Conservation (phyloP, 2,329 filamentous ascomycete species). For the Dactylellina parvicollis region DNA sequence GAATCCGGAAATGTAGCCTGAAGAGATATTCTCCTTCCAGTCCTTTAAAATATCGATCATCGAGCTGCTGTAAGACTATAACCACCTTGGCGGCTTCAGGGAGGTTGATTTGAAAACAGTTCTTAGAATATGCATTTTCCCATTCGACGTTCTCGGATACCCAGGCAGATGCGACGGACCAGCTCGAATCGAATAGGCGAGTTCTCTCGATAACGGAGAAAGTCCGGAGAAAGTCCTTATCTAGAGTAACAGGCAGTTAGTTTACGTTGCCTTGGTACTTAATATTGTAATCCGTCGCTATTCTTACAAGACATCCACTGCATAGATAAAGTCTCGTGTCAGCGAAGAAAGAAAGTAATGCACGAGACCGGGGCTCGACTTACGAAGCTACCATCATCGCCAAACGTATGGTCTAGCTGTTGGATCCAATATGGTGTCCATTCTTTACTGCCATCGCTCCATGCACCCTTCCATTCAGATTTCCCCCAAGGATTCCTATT, state of each 20-base stretch:
- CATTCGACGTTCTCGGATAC: conserved; percentile 72
- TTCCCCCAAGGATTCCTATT: conserved; percentile 81
- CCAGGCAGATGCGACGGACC: conserved; percentile 70
- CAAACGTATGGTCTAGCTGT: conserved; percentile 77
- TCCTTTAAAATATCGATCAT: conserved; percentile 71
- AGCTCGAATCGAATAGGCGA: conserved; percentile 70
- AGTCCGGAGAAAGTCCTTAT: conserved; percentile 71
- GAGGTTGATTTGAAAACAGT: conserved; percentile 70
- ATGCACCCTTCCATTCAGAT: conserved; percentile 81
- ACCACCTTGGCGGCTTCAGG: conserved; percentile 69
- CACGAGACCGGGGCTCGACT: conserved; percentile 28
- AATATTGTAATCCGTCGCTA: background rate
- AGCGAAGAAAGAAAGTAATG: conserved; percentile 4
- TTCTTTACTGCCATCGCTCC: conserved; percentile 83
- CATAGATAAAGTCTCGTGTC: conserved; percentile 9
- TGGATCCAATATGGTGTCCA: conserved; percentile 84
- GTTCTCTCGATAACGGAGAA: conserved; percentile 72
- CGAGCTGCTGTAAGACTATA: conserved; percentile 71
- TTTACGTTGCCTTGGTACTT: conserved; percentile 67
- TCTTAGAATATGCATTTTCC: conserved; percentile 71
- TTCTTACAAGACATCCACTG: conserved; percentile 65
- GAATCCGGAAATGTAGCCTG: conserved; percentile 67
- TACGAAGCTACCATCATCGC: conserved; percentile 72
- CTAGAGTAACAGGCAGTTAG: conserved; percentile 23
- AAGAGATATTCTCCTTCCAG: conserved; percentile 70